Base-by-base conservation (phyloP, 1,139 yeast genomes). In the Scheffersomyces quercinus region DNA sequence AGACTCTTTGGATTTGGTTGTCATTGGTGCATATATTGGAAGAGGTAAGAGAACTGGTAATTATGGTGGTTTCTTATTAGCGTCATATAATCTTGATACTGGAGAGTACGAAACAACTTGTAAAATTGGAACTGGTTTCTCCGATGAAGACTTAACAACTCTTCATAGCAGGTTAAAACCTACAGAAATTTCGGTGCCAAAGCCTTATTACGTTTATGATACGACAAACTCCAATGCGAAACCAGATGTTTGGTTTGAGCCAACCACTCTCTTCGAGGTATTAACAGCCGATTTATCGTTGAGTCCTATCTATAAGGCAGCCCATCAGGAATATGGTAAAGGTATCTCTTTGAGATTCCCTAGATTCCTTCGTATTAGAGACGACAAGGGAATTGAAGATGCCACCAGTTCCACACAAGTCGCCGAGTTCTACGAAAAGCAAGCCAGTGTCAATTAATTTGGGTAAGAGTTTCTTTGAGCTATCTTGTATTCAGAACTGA, bases 191-290 rank as follows among this genome's bases (percentile, higher is more conserved):
- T 58, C 67, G 0, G 68, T 63, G n/a, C 87, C 97, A 1, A 87
- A 85, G 52, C 73, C 88, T 0, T 87, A 85, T 43, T 82, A 81
- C 50, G 75, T 83, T 3, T 89, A 82, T 58, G 96, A 88, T 59
- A 67, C 76, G 3, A 73, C 75, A 4, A 79, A 76, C 51, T 73
- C 83, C 29, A 79, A 77, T 53, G 87, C 89, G 0, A 73, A 70
- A 26, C 98, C 99, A 0, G 98, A 93, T 62, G 93, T 93, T 10
- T 93, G 99, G 99, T 88, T 93, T 59, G 97, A 93, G 56, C 98
- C 99, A 3, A 77, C 85, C 0, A 69, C 75, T 38, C 75, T 93
- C 5, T 91, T 95, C 72, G 99, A 93, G 65, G 96, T 93, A 1
- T 75, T 90, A 48, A 88, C 96, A 0, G 99, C 99, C 0, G 99